A percentile compares a stretch with the other conserved stretches of the same genome.
phyloP scores from a whole-genome alignment of 202 grass and related monocot species.

The Carex arenaria region DNA sequence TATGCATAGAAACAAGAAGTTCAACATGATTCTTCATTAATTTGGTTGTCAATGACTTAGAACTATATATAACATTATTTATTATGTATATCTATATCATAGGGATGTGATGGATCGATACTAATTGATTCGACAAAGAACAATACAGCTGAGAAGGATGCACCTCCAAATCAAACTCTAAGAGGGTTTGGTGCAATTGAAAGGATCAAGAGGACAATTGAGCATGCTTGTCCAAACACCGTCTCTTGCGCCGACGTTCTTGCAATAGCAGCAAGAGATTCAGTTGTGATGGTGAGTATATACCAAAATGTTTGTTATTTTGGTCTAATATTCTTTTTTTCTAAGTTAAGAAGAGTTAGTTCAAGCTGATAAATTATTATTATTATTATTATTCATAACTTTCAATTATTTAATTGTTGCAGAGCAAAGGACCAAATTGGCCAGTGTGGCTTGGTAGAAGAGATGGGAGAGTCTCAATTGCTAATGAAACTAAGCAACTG shows the following conservation, averaged over 20 bases:
- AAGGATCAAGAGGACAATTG: slow-evolving; percentile 62
- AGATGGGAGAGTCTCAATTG: slow-evolving; percentile 59
- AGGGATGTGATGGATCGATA: slow-evolving; percentile 91
- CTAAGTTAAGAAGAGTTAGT: not conserved
- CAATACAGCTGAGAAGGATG: slow-evolving; percentile 76
- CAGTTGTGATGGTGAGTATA: slow-evolving; percentile 57
- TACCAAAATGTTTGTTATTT: not conserved
- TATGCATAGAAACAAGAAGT: not conserved
- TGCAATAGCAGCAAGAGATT: slow-evolving; percentile 71
- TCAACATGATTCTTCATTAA: not conserved
- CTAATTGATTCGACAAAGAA: slow-evolving; percentile 54
- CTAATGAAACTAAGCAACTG: slow-evolving; percentile 60
- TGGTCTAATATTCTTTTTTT: not conserved
- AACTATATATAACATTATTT: not conserved
- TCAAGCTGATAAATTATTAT: not conserved
- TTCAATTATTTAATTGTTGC: slow-evolving; percentile 12
- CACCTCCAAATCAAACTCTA: slow-evolving; percentile 58
- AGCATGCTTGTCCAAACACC: slow-evolving; percentile 60
- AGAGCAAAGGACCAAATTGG: slow-evolving; percentile 86
- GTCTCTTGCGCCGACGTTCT: slow-evolving; percentile 89
- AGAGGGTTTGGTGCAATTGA: slow-evolving; percentile 63
- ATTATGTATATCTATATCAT: not conserved
- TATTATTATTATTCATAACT: not conserved
- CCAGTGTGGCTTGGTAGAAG: slow-evolving; percentile 62
- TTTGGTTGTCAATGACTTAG: not conserved